These are phyloP conservation scores for Rhizophagus sp. DNA, from an alignment of 192 early-diverging fungal genomes.

Conservation along the genomic window DNA sequence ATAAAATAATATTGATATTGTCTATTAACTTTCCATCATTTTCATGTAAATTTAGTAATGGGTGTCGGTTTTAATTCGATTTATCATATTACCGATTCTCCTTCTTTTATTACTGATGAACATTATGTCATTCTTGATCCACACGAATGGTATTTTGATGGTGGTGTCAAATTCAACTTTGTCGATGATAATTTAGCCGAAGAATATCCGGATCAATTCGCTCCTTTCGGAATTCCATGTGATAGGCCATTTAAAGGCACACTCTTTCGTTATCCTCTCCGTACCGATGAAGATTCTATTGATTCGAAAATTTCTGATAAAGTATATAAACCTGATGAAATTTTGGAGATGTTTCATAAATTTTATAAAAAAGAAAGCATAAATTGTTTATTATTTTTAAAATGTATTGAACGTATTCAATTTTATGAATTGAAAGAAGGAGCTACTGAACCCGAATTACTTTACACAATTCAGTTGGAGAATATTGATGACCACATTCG, in stretches of 20 bases:
- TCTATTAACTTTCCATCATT: too few relatives aligned
- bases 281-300: conserved; percentile 30
- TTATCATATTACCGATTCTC: conserved; percentile 43
- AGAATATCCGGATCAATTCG: conserved; percentile 34
- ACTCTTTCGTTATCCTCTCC: conserved; percentile 43
- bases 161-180: conserved; percentile 33
- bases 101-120: conserved; percentile 37
- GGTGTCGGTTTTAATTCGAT: conserved; percentile 23
- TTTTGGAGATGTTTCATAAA: conserved; percentile 34
- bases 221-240: conserved; percentile 25
- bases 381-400: conserved; percentile 39
- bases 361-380: conserved; percentile 33
- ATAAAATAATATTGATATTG: background rate
- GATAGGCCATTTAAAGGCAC: conserved; percentile 37
- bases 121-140: conserved; percentile 43
- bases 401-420: conserved; percentile 34
- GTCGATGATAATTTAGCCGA: background rate
- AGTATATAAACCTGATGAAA: conserved; percentile 30
- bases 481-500: conserved; percentile 31
- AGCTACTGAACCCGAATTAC: background rate
- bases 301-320: conserved; percentile 33
- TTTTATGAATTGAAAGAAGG: conserved; percentile 36
- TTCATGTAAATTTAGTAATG: background rate
- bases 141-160: conserved; percentile 32
- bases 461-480: conserved; percentile 34